Evolutionary conservation across 208 protist genomes (phyloP).

Genomic region (Herpetomonas tarakana): DNA sequence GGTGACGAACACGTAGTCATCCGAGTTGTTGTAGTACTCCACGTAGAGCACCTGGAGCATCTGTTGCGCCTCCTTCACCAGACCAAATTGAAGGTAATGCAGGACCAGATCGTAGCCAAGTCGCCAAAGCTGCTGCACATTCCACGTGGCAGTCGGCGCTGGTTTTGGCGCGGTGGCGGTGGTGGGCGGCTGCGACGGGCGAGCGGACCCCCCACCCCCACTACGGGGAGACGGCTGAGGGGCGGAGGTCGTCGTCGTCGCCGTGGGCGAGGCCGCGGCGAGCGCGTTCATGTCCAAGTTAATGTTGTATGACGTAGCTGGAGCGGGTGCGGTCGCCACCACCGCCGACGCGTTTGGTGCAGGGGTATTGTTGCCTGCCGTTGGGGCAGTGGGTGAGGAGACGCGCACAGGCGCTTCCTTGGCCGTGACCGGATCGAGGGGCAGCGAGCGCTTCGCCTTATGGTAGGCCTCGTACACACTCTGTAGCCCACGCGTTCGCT

Average conservation of each 20-base stretch:
- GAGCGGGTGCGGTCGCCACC: neutral
- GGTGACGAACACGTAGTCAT: conserved; percentile 70
- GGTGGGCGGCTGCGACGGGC: neutral
- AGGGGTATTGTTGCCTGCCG: neutral
- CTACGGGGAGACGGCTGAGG: neutral
- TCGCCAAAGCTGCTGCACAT: conserved; percentile 60
- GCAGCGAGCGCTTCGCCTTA: conserved; percentile 16
- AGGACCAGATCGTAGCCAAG: conserved; percentile 58
- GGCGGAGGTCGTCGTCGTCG: neutral
- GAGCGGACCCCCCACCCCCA: neutral
- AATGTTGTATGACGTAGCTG: neutral
- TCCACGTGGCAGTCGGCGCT: conserved; percentile 18
- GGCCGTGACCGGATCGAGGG: conserved; percentile 23
- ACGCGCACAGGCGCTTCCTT: neutral
- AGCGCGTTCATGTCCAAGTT: neutral
- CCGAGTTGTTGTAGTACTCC: conserved; percentile 87
- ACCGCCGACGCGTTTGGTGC: conserved; percentile 4
- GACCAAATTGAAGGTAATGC: conserved; percentile 80
- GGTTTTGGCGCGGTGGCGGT: neutral
- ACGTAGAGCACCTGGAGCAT: conserved; percentile 49
- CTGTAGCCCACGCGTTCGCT: conserved; percentile 20
- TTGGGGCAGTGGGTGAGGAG: neutral
- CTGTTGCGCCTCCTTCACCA: conserved; percentile 43
- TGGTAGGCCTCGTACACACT: conserved; percentile 27
- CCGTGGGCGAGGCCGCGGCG: neutral